Evolutionary conservation across 352 stramenopile species (phyloP).

Genomic region (Nannochloropsis limnetica): DNA sequence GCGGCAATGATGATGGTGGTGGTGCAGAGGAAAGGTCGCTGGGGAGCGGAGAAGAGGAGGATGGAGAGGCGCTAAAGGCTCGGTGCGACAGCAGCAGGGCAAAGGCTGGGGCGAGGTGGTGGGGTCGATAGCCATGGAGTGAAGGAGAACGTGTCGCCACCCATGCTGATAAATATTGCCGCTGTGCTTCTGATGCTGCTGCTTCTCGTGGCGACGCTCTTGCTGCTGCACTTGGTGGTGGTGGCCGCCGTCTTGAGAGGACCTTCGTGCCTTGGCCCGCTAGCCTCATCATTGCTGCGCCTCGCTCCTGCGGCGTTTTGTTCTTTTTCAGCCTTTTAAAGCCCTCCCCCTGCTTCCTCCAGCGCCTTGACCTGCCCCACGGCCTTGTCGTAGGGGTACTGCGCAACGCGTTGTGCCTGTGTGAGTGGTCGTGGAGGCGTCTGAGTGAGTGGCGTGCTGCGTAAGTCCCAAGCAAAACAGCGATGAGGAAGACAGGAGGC

Average conservation of each 20-base stretch:
- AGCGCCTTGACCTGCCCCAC: background rate
- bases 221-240: background rate
- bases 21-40: background rate
- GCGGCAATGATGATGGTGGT: background rate
- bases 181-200: background rate
- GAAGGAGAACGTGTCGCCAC: background rate
- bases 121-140: background rate
- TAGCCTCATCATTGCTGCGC: background rate
- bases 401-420: background rate
- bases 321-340: too few species aligned
- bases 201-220: background rate
- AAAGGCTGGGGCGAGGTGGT: background rate
- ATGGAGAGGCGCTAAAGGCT: conserved; percentile 2
- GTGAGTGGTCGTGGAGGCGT: background rate
- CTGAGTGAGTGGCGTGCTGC: background rate
- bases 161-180: background rate
- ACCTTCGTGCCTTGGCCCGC: background rate
- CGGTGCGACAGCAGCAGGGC: background rate
- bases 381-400: background rate
- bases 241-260: background rate
- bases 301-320: background rate
- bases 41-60: background rate
- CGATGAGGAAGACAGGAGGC: background rate
- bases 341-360: background rate
- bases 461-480: background rate